Evolutionary conservation across 2,329 filamentous ascomycete species (phyloP).

Genomic region (Ceratocystis ficicola): DNA sequence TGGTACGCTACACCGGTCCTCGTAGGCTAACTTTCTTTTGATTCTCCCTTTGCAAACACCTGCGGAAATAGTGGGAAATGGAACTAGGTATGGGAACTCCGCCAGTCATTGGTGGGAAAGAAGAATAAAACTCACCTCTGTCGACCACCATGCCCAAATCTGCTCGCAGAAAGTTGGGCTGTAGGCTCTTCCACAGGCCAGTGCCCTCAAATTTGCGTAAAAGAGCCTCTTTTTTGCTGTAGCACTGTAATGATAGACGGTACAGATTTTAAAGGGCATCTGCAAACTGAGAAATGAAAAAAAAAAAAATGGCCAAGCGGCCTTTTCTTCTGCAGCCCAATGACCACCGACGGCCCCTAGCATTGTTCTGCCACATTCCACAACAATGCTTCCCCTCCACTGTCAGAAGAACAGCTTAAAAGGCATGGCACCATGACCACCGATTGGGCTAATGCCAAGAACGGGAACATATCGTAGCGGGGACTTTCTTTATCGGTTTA

Average conservation of each 20-base stretch:
- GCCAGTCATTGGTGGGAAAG: background rate
- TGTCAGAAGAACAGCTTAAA: constrained; percentile 48
- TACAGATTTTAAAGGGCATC: constrained; percentile 4
- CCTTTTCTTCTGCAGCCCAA: constrained; percentile 44
- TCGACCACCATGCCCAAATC: constrained; percentile 31
- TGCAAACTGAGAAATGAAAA: constrained; percentile 36
- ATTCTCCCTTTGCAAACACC: no score
- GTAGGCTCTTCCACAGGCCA: constrained; percentile 38
- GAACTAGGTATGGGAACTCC: no score
- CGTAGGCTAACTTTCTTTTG: no score
- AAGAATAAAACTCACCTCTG: constrained; percentile 32
- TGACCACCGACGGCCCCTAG: constrained; percentile 41
- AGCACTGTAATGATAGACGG: constrained; percentile 45
- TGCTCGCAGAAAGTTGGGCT: constrained; percentile 46
- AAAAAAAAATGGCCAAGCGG: constrained; percentile 32
- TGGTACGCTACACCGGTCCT: no score
- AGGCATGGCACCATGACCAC: constrained; percentile 53
- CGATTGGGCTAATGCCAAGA: constrained; percentile 44
- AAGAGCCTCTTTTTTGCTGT: constrained; percentile 23
- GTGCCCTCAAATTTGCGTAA: background rate
- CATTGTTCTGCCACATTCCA: constrained; percentile 49
- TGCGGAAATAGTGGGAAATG: no score
- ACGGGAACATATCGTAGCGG: constrained; percentile 41
- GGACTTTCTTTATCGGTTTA: constrained; percentile 31
- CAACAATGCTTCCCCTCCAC: constrained; percentile 44